These are phyloP conservation scores for Xylaria hypoxylon DNA, from an alignment of 2,329 filamentous ascomycete species.

Conservation along the genomic window DNA sequence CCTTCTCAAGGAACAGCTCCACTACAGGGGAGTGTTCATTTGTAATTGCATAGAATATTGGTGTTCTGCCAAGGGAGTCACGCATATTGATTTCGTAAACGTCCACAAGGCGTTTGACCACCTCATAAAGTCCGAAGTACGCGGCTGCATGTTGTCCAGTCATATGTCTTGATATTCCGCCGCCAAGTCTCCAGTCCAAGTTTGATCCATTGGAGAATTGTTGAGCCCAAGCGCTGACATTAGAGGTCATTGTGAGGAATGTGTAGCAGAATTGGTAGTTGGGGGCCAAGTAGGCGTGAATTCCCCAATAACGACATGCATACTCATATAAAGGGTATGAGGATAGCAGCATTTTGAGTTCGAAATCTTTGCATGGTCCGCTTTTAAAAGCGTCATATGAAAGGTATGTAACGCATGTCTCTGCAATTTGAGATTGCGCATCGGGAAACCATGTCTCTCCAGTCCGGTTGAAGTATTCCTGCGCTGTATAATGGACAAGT, in stretches of 20 bases:
- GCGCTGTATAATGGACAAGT: constrained; percentile 59
- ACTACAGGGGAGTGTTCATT: background rate
- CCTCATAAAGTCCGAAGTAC: constrained; percentile 4
- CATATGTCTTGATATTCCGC: background rate
- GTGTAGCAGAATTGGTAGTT: constrained; percentile 2
- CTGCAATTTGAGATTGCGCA: constrained; percentile 29
- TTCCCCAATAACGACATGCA: constrained; percentile 10
- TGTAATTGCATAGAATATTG: background rate
- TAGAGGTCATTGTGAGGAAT: background rate
- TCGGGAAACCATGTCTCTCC: constrained; percentile 49
- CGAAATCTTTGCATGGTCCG: background rate
- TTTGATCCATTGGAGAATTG: background rate
- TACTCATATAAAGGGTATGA: constrained; percentile 19
- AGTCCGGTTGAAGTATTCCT: constrained; percentile 57
- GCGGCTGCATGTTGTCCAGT: constrained; percentile 14
- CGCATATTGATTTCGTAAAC: background rate
- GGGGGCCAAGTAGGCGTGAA: background rate
- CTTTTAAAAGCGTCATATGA: constrained; percentile 9
- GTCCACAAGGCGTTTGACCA: background rate
- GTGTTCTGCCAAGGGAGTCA: background rate
- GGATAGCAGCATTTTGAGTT: background rate
- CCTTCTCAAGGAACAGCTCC: background rate
- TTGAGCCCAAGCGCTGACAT: constrained; percentile 2
- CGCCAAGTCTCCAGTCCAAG: no score
- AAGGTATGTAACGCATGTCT: constrained; percentile 2